These are phyloP conservation scores for Pythium pyrilobum DNA, from an alignment of 352 stramenopile genomes.

Conservation along the genomic window DNA sequence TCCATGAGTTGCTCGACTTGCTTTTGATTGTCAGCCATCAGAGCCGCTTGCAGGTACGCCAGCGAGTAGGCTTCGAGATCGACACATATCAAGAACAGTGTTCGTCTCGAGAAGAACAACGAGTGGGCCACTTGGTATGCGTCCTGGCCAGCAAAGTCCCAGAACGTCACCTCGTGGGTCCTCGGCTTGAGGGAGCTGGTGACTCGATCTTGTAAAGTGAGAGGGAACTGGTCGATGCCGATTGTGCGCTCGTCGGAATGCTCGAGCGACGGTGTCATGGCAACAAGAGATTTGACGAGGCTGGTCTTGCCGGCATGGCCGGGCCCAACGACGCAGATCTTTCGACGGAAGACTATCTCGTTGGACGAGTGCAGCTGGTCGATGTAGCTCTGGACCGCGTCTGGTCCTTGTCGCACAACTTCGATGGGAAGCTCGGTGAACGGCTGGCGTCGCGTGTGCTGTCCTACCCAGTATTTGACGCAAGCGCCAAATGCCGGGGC, in stretches of 20 bases:
- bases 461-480: not conserved
- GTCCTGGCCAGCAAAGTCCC: constrained; percentile 4
- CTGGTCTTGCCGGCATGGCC: constrained; percentile 23
- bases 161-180: not conserved
- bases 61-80: not conserved
- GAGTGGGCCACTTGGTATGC: not conserved
- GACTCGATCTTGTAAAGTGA: constrained; percentile 1
- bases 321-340: constrained; percentile 20
- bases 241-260: constrained; percentile 15
- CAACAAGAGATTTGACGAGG: constrained; percentile 20
- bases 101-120: constrained; percentile 1
- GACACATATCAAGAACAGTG: constrained; percentile 2
- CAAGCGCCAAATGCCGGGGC: not conserved
- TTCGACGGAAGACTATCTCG: not conserved
- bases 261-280: constrained; percentile 1
- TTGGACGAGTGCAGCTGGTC: not conserved
- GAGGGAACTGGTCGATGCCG: constrained; percentile 20
- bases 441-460: not conserved
- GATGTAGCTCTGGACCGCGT: not conserved
- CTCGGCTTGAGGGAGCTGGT: not conserved
- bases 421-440: not conserved
- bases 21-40: not conserved
- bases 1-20: not conserved
- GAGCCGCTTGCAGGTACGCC: not conserved
- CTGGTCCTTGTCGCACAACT: not conserved